Percentiles rank a stretch among this genome's conserved stretches.
Conservation (phyloP, 306 rosid genomes). For the Fragaria nilgerrensis region DNA sequence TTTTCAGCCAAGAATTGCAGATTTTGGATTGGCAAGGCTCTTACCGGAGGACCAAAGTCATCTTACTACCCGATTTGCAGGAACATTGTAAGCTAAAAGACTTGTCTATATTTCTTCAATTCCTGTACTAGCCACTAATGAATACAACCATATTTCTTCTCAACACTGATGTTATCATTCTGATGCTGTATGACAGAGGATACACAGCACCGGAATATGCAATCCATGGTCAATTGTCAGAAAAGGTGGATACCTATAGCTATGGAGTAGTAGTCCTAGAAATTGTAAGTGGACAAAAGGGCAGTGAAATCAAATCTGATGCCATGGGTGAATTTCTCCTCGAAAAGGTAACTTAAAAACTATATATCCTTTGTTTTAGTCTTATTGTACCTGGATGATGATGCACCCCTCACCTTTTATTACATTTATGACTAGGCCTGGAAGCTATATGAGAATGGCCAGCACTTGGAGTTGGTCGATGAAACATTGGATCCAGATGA, state of each 20-base stretch:
- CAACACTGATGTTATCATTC: too few species aligned
- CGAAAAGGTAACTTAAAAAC: slow-evolving; percentile 41
- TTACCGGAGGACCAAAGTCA: slow-evolving; percentile 58
- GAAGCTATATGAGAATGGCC: slow-evolving; percentile 46
- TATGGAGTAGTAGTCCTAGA: slow-evolving; percentile 69
- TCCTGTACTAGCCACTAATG: background rate
- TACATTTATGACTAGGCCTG: slow-evolving; percentile 40
- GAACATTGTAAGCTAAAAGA: slow-evolving; percentile 54
- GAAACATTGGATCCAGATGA: slow-evolving; percentile 41
- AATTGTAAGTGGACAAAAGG: slow-evolving; percentile 59
- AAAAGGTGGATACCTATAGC: slow-evolving; percentile 67
- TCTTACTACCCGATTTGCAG: slow-evolving; percentile 66
- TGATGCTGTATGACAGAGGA: slow-evolving; percentile 37
- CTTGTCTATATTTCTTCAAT: background rate
- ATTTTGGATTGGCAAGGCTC: slow-evolving; percentile 76
- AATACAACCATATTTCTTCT: background rate
- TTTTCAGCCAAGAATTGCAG: slow-evolving; percentile 62
- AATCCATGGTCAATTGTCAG: slow-evolving; percentile 69
- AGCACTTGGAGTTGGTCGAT: slow-evolving; percentile 47
- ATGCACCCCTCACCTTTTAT: background rate
- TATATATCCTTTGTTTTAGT: background rate
- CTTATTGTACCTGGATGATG: background rate
- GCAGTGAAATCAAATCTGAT: slow-evolving; percentile 39
- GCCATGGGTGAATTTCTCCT: slow-evolving; percentile 55
- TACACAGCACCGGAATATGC: slow-evolving; percentile 80